Conservation (phyloP, 768 basidiomycete species). For the Mycena haematopus region DNA sequence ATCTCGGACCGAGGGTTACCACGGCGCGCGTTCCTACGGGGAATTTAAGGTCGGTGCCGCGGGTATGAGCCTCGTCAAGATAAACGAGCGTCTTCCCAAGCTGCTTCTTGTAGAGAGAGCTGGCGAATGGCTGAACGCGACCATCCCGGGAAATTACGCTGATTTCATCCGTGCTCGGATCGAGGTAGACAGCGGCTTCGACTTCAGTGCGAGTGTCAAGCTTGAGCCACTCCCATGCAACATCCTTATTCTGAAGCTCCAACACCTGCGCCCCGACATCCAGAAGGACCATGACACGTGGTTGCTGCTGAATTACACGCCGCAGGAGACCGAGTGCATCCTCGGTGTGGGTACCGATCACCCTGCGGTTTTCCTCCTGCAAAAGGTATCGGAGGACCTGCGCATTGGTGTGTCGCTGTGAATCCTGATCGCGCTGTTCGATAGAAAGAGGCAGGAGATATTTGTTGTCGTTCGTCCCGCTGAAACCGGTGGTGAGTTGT, state of each 20-base stretch:
- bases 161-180: slow-evolving; percentile 43
- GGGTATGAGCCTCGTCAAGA: slow-evolving; percentile 58
- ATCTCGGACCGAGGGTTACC: slow-evolving; percentile 56
- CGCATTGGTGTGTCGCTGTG: slow-evolving; percentile 56
- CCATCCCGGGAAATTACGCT: slow-evolving; percentile 45
- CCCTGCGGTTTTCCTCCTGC: slow-evolving; percentile 46
- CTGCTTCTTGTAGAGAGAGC: slow-evolving; percentile 44
- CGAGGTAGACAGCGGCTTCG: slow-evolving; percentile 51
- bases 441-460: slow-evolving; percentile 46
- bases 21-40: slow-evolving; percentile 49
- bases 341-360: slow-evolving; percentile 32
- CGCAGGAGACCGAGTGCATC: slow-evolving; percentile 37
- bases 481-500: slow-evolving; percentile 56
- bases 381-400: slow-evolving; percentile 47
- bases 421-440: slow-evolving; percentile 43
- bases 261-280: slow-evolving; percentile 66
- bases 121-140: slow-evolving; percentile 39
- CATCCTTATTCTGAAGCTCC: slow-evolving; percentile 50
- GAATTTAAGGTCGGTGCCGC: slow-evolving; percentile 61
- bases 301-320: slow-evolving; percentile 42
- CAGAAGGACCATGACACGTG: slow-evolving; percentile 51
- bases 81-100: slow-evolving; percentile 51
- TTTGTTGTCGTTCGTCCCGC: slow-evolving; percentile 60
- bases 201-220: slow-evolving; percentile 30
- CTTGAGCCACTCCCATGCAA: slow-evolving; percentile 50